These are phyloP conservation scores for Mycena chlorophos DNA, from an alignment of 768 basidiomycete genomes.

Conservation along the genomic window DNA sequence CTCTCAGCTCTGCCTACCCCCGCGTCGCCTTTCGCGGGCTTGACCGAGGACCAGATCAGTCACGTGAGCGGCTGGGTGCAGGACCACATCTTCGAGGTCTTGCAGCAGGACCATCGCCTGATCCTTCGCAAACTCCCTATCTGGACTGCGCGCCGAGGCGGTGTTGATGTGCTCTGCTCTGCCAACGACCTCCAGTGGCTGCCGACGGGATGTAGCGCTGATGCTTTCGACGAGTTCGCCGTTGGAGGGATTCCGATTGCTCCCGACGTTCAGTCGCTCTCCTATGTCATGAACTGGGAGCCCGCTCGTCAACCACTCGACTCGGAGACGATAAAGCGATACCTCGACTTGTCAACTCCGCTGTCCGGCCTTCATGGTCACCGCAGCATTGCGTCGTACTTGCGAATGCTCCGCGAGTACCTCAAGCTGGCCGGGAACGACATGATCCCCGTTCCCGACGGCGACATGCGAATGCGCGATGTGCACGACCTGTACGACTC, in stretches of 20 bases:
- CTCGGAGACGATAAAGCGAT: conserved; percentile 9
- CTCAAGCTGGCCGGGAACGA: conserved; percentile 8
- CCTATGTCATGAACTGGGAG: background rate
- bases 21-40: conserved; percentile 3
- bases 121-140: conserved; percentile 13
- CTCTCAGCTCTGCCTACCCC: conserved; percentile 8
- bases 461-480: conserved; percentile 6
- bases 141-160: conserved; percentile 14
- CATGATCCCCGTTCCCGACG: conserved; percentile 16
- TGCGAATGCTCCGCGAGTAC: conserved; percentile 2
- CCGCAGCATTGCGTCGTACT: conserved; percentile 1
- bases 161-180: background rate
- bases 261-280: background rate
- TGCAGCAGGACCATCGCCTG: background rate
- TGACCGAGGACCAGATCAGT: conserved; percentile 8
- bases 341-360: conserved; percentile 4
- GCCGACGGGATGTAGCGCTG: background rate
- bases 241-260: conserved; percentile 7
- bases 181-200: conserved; percentile 13
- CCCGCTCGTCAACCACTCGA: background rate
- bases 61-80: conserved; percentile 14
- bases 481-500: conserved; percentile 11
- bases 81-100: background rate
- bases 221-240: conserved; percentile 12
- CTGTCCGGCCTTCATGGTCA: background rate